Base-by-base conservation (phyloP, 2,329 filamentous ascomycete genomes). In the Ambrosiella xylebori region DNA sequence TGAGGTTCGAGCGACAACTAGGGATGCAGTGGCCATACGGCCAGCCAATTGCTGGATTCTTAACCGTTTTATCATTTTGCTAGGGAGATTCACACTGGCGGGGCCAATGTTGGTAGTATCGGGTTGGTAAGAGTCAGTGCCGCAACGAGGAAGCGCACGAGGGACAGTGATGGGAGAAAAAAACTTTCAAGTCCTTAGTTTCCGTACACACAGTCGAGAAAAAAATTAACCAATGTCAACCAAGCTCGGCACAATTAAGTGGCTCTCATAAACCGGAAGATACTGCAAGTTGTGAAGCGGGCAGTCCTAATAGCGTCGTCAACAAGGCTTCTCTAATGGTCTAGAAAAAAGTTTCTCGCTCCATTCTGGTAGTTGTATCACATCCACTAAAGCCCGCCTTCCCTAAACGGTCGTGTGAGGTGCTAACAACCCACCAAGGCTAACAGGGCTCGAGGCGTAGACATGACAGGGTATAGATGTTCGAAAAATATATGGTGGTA, bases 21-120 rank as follows among this genome's bases (percentile, higher is more conserved):
- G 59, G 12, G 49, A 57, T 54, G 55, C 54, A 54, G 58, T 39
- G 44, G 61, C 52, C 61, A 63, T 58, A 57, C 60, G 58, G 55
- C 62, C 58, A 11, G 57, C 45, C 57, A 60, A 54, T 45, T 56
- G 47, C 54, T 55, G 56, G 41, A 62, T 39, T 60, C 61, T 57
- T 59, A 62, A 62, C 59, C 61, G 56, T 47, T 60, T 62, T 59
- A 62, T 62, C 57, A 59, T 54, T 60, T 58, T 56, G 56, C 17
- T 35, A 39, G 41, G 41, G 55, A 27, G 56, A 19, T 49, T 50
- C 35, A 54, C 45, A 54, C 35, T 49, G 19, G 45, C 55, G 38
- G 49, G 27, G 13, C 36, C 50, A 39, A 40, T 7, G 53, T n/a
- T n/a, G 5, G 8, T 19, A 36, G n/a, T 47, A 47, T 61, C 17